Conservation (phyloP, 805 yeast species). For the Wickerhamomyces silvicola region DNA sequence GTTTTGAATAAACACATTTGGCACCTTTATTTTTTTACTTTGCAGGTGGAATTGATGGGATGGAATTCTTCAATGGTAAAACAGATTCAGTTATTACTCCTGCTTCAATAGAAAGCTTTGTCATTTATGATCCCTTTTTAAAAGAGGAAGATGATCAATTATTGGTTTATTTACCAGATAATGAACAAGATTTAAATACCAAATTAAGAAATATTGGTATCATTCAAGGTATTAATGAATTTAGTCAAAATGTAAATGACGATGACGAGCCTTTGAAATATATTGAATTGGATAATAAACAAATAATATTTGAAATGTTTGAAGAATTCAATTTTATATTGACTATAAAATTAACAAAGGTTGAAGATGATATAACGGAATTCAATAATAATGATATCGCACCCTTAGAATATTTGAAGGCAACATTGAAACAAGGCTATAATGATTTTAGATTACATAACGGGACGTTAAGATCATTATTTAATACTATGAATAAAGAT, state of each 20-base stretch:
- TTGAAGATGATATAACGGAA: slow-evolving; percentile 11
- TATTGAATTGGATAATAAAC: slow-evolving; percentile 24
- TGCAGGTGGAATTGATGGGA: too few relatives aligned
- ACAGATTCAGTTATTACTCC: slow-evolving; percentile 10
- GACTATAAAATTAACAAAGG: slow-evolving; percentile 13
- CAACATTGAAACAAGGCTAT: slow-evolving; percentile 21
- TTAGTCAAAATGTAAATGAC: slow-evolving; percentile 5
- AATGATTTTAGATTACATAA: slow-evolving; percentile 20
- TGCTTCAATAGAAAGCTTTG: slow-evolving; percentile 21
- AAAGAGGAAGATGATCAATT: slow-evolving; percentile 28
- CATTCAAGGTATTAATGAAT: slow-evolving; percentile 29
- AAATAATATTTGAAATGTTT: slow-evolving; percentile 21
- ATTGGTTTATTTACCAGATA: slow-evolving; percentile 25
- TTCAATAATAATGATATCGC: slow-evolving; percentile 9
- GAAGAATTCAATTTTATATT: slow-evolving; percentile 25
- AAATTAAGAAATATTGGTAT: slow-evolving; percentile 35
- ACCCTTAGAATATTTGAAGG: slow-evolving; percentile 22
- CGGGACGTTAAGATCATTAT: slow-evolving; percentile 14
- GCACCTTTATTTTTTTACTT: too few relatives aligned
- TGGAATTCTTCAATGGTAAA: slow-evolving; percentile 18
- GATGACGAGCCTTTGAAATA: slow-evolving; percentile 12
- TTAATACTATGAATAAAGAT: slow-evolving; percentile 12
- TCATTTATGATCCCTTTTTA: slow-evolving; percentile 34
- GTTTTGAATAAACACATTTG: too few relatives aligned
- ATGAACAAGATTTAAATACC: slow-evolving; percentile 21